These are phyloP conservation scores for Oryza australiensis DNA, from an alignment of 176 grass and related monocot genomes.

Conservation along the genomic window DNA sequence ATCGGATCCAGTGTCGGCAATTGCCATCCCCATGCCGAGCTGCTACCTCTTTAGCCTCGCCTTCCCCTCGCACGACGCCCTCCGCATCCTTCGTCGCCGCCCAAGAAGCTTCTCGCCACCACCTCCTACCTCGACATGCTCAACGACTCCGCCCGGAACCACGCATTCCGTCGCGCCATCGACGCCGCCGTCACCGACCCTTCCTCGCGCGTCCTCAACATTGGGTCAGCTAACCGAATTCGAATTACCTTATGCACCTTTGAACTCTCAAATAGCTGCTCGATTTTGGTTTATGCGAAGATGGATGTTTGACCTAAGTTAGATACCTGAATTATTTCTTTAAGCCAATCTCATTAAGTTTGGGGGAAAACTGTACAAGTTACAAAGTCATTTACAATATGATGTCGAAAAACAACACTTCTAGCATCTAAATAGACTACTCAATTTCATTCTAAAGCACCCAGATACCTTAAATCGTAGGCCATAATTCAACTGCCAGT, in stretches of 20 bases:
- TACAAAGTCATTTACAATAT: no score
- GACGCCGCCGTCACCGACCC: constrained; percentile 61
- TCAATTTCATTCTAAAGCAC: no score
- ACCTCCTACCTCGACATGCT: constrained; percentile 97
- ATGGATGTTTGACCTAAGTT: no score
- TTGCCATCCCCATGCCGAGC: constrained; percentile 38
- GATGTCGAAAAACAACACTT: no score
- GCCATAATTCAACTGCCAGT: not conserved
- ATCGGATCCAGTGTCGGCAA: no score
- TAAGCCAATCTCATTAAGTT: no score
- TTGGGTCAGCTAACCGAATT: constrained; percentile 68
- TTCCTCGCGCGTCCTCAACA: constrained; percentile 73
- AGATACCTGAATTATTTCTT: not conserved
- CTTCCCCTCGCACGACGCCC: constrained; percentile 20
- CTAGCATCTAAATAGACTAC: no score
- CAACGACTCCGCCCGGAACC: constrained; percentile 74
- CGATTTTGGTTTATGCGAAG: no score
- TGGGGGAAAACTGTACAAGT: no score
- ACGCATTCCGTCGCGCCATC: constrained; percentile 71
- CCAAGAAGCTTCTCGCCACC: constrained; percentile 52
- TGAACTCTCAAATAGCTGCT: no score
- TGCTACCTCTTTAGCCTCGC: constrained; percentile 25
- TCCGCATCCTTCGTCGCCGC: constrained; percentile 1
- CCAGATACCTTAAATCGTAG: not conserved
- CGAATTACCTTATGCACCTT: not conserved